These are phyloP conservation scores for Leptographium galeiforme DNA, from an alignment of 2,329 filamentous ascomycete species.

Conservation along the genomic window DNA sequence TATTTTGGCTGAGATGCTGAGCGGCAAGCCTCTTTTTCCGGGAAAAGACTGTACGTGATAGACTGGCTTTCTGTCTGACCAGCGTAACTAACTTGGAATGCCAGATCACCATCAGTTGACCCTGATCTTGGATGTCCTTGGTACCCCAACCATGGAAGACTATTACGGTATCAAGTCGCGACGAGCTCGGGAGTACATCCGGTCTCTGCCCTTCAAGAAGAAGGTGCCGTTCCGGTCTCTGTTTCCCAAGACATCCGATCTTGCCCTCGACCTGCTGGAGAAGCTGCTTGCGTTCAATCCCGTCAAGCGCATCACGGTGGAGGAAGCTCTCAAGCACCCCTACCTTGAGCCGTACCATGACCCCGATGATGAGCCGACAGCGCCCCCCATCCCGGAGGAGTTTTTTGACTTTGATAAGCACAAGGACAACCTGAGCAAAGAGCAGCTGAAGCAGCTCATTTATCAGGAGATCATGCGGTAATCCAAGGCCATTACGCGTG, in stretches of 20 bases:
- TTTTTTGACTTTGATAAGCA: slow-evolving; percentile 99
- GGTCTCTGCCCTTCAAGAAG: slow-evolving; percentile 97
- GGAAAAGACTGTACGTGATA: slow-evolving; percentile 81
- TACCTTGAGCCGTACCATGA: slow-evolving; percentile 99
- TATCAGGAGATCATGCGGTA: slow-evolving; percentile 82
- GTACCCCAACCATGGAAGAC: slow-evolving; percentile 98
- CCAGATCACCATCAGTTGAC: slow-evolving; percentile 95
- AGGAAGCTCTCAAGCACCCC: slow-evolving; percentile 92
- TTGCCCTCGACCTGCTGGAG: slow-evolving; percentile 86
- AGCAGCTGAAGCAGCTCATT: slow-evolving; percentile 93
- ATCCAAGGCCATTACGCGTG: neutral
- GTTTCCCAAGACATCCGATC: slow-evolving; percentile 98
- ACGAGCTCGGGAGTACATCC: slow-evolving; percentile 93
- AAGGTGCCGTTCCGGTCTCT: slow-evolving; percentile 96
- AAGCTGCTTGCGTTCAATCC: slow-evolving; percentile 96
- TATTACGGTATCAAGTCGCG: slow-evolving; percentile 99
- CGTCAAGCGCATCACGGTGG: slow-evolving; percentile 94
- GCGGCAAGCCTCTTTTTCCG: slow-evolving; percentile 93
- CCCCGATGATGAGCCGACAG: slow-evolving; percentile 94
- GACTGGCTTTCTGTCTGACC: neutral
- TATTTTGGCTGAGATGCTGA: slow-evolving; percentile 96
- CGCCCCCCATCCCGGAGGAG: slow-evolving; percentile 90
- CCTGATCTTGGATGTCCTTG: slow-evolving; percentile 89
- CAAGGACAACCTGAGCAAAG: slow-evolving; percentile 96
- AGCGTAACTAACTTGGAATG: neutral